A percentile compares a stretch with the other conserved stretches of the same genome.
Evolutionary conservation across 1,139 yeast species (phyloP).

Genomic region (Pneumocystis carinii): DNA sequence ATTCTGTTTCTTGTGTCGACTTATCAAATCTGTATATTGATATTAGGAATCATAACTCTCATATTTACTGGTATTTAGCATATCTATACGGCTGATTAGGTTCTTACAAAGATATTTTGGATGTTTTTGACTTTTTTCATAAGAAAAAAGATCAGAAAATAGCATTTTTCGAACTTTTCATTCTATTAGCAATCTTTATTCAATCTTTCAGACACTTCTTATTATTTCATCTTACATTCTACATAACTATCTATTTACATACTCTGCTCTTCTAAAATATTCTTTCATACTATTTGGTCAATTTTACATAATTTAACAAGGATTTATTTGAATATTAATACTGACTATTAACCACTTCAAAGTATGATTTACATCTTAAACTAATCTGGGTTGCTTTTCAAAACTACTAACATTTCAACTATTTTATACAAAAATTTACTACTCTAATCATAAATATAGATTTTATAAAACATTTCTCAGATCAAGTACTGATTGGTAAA

Average conservation of each 20-base stretch:
- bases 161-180: conserved; percentile 20
- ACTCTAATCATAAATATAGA: not conserved
- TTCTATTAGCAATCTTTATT: conserved; percentile 32
- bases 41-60: conserved; percentile 48
- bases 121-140: conserved; percentile 24
- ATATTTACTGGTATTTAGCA: conserved; percentile 60
- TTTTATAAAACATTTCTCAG: not conserved
- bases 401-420: no score
- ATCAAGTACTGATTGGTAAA: not conserved
- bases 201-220: conserved; percentile 40
- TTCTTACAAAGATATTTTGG: conserved; percentile 49
- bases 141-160: conserved; percentile 19
- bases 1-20: conserved; percentile 81
- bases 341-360: not conserved
- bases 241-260: conserved; percentile 76
- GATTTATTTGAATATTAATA: not conserved
- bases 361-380: no score
- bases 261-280: conserved; percentile 88
- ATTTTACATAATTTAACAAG: conserved; percentile 11
- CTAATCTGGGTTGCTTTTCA: no score
- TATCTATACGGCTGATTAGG: conserved; percentile 73
- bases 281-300: conserved; percentile 68
- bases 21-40: conserved; percentile 89
- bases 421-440: no score
- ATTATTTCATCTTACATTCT: conserved; percentile 57